phyloP scores from a whole-genome alignment of 768 basidiomycete genomes.

The Pleurotus citrinopileatus region DNA sequence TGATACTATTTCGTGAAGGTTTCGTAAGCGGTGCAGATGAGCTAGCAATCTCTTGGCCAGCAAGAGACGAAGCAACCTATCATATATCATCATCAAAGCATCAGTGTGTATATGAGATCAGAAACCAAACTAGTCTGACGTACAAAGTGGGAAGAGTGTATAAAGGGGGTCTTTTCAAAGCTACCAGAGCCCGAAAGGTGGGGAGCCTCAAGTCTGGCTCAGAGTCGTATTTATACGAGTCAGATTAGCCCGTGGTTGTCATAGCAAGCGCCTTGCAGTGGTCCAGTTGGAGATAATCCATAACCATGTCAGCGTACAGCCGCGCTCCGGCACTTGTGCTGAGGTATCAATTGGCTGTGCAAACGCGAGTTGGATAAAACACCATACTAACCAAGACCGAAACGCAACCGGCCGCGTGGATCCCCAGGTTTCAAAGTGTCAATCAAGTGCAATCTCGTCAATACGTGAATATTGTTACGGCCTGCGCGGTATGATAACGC shows the following conservation, averaged over 20 bases:
- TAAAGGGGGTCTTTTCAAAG: slow-evolving; percentile 1
- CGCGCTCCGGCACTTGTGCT: not conserved
- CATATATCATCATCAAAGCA: not conserved
- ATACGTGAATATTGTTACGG: too few species aligned
- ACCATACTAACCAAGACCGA: too few species aligned
- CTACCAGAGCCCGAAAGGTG: slow-evolving; percentile 10
- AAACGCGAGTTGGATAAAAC: not conserved
- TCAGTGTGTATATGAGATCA: not conserved
- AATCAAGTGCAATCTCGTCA: not conserved
- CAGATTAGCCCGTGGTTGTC: slow-evolving; percentile 2
- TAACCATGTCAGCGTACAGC: slow-evolving; percentile 11
- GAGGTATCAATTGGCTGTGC: not conserved
- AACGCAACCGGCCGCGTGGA: not conserved
- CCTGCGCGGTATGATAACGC: too few species aligned
- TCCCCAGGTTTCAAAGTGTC: not conserved
- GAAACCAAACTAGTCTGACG: not conserved
- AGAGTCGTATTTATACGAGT: slow-evolving; percentile 1
- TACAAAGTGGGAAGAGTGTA: not conserved
- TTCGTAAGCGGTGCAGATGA: slow-evolving; percentile 3
- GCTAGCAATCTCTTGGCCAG: slow-evolving; percentile 11
- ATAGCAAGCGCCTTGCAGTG: slow-evolving; percentile 2
- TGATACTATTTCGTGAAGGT: slow-evolving; percentile 10
- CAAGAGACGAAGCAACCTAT: slow-evolving; percentile 5
- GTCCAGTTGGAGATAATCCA: not conserved
- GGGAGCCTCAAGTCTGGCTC: not conserved